Percentiles rank a stretch among this genome's conserved stretches.
phyloP scores from a whole-genome alignment of 352 stramenopile genomes.

The Phytophthora syringae region DNA sequence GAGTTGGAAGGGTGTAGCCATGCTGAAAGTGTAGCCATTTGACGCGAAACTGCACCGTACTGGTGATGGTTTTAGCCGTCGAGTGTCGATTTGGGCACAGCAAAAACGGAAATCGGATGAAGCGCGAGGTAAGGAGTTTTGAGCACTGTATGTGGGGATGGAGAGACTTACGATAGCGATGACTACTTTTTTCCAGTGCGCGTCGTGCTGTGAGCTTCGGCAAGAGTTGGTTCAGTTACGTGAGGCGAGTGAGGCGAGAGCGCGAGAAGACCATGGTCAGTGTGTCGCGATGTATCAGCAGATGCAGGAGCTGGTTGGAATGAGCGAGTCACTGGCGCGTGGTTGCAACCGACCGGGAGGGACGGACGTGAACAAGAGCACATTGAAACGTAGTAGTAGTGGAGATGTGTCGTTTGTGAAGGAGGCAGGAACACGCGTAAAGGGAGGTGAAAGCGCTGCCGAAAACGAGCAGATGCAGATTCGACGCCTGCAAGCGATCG shows the following conservation, averaged over 20 bases:
- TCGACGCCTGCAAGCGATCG: conserved; percentile 39
- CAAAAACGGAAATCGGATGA: too few relatives aligned
- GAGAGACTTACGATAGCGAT: too few relatives aligned
- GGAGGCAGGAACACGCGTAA: not conserved
- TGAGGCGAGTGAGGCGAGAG: conserved; percentile 27
- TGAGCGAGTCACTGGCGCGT: conserved; percentile 36
- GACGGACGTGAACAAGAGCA: not conserved
- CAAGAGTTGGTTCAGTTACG: conserved; percentile 27
- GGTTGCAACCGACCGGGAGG: not conserved
- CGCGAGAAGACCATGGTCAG: conserved; percentile 39
- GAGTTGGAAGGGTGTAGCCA: conserved; percentile 6
- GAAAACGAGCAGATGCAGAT: conserved; percentile 9
- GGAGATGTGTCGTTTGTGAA: not conserved
- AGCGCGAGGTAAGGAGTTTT: conserved; percentile 5
- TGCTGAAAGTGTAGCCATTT: not conserved
- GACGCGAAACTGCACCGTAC: too few relatives aligned
- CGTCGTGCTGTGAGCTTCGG: conserved; percentile 14
- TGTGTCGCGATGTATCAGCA: conserved; percentile 54
- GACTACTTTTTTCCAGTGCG: conserved; percentile 19
- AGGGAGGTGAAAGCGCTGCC: not conserved
- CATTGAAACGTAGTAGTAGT: not conserved
- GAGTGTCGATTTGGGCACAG: not conserved
- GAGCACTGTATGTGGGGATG: not conserved
- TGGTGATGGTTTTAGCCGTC: too few relatives aligned
- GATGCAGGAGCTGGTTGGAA: conserved; percentile 48